phyloP scores from a whole-genome alignment of 306 rosid genomes.

The Geum urbanum region DNA sequence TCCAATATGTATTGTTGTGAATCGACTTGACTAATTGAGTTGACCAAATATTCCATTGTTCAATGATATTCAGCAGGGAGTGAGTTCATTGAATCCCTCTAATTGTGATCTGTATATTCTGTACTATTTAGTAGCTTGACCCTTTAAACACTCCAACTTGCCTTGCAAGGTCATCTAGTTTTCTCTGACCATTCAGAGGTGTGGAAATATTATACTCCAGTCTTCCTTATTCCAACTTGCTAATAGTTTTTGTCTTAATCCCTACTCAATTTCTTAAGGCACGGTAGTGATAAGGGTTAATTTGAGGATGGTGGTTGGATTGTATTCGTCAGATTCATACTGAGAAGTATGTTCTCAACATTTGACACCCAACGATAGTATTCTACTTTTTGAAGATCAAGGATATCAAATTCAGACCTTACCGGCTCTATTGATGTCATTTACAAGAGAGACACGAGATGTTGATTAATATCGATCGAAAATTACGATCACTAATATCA shows the following conservation, averaged over 20 bases:
- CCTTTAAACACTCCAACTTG: background rate
- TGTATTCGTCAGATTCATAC: too few species aligned
- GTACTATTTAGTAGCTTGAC: background rate
- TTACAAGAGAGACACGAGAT: too few species aligned
- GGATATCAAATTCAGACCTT: too few species aligned
- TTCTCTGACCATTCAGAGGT: background rate
- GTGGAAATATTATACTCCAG: slow-evolving; percentile 5
- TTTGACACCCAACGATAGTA: too few species aligned
- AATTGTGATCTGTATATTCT: background rate
- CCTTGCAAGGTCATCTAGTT: background rate
- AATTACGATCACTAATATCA: too few species aligned
- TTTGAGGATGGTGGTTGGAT: too few species aligned
- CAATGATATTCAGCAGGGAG: background rate
- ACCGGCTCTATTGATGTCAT: too few species aligned
- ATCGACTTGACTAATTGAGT: background rate
- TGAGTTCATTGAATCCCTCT: background rate
- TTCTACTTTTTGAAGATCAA: too few species aligned
- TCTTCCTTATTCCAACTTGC: background rate
- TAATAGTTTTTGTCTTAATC: background rate
- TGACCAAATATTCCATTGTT: background rate
- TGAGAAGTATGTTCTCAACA: too few species aligned
- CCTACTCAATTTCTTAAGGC: background rate
- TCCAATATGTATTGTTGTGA: background rate
- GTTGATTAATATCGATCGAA: too few species aligned
- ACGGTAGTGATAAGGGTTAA: background rate